Base-by-base conservation (phyloP, 306 rosid genomes). In the Geum urbanum region DNA sequence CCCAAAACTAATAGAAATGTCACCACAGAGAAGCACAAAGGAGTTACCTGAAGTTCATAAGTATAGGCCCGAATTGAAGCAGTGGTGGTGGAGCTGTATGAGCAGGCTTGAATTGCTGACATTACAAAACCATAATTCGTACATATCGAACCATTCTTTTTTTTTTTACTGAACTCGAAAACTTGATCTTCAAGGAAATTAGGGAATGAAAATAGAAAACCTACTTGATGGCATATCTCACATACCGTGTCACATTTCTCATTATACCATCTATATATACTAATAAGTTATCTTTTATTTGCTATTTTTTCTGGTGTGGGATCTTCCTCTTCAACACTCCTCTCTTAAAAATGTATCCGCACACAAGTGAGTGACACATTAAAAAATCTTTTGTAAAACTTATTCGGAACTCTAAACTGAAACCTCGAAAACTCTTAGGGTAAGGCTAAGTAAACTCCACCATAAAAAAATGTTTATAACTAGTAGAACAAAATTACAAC, bases 161-260 rank as follows among this genome's bases (percentile, higher is more conserved):
- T 0, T 58, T 59, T 32, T 27, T 1, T 27, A 27, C 32, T 27
- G 32, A 27, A 27, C 32, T 27, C 32, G 44, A 16, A 32, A 43
- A 58, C 18, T 35, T 6, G 0, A 59, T 37, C 22, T 32, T 35
- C 12, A 35, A 58, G 27, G 59, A 16, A 72, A 68, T 6, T 68
- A 49, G 59, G 51, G 37, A 65, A 9, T n/a, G n/a, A 15, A 32
- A 44, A 66, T 61, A 35, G 61, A n/a, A 19, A 76, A 74, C 70
- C 58, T 78, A 89, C 99, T 97, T 94, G 92, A 66, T 83, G 97
- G 83, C 99, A 95, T 83, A 95, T 95, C 86, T 95, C 99, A 75
- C 99, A 95, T 19, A 78, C 68, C 40, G 92, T 91, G 79, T 95
- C 87, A 41, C 97, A 95, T 79, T 95, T 95, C 86, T 91, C 97